Base-by-base conservation (phyloP, 768 basidiomycete species). In the Cytidiella melzeri region DNA sequence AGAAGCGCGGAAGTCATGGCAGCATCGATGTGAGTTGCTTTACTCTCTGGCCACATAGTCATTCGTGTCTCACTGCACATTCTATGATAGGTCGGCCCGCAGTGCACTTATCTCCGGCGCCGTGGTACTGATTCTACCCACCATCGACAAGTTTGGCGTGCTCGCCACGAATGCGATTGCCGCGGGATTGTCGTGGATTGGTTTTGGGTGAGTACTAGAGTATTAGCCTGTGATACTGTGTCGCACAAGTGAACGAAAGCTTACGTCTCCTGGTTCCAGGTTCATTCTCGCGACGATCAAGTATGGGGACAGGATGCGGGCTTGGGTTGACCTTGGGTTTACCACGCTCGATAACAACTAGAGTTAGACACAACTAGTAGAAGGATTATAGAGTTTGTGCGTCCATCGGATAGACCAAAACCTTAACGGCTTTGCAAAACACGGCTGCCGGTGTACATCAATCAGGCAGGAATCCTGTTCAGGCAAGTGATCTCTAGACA, bases 1-100 rank as follows among this genome's bases (percentile, higher is more conserved):
- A 71, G 73, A 19, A 84, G 84, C 53, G 81, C 84, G 2, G 83
- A 87, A 57, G 69, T 72, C n/a, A 71, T 75, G 63, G 83, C 81
- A 3, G 81, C 77, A 0, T 68, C 67, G 46, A 66, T 64, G 84
- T 84, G 46, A 25, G 77, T 69, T 25, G 12, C n/a, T 36, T 19
- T 12, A 1, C 39, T 20, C 28, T 18, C 36, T 13, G 9, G 4
- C 12, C 18, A 2, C 34, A 12, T 13, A 28, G 37, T n/a, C n/a
- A n/a, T n/a, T n/a, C n/a, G n/a, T n/a, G n/a, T n/a, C n/a, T n/a
- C n/a, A n/a, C n/a, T n/a, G n/a, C 39, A 52, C 46, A 11, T 11
- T 30, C 21, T 5, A 4, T 19, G 18, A 39, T 30, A 83, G 81
- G 47, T 76, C 72, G 4, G 62, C 77, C 21, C 74, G 81, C 18